Conservation (phyloP, 2,329 filamentous ascomycete genomes). For the Apiospora hydei region DNA sequence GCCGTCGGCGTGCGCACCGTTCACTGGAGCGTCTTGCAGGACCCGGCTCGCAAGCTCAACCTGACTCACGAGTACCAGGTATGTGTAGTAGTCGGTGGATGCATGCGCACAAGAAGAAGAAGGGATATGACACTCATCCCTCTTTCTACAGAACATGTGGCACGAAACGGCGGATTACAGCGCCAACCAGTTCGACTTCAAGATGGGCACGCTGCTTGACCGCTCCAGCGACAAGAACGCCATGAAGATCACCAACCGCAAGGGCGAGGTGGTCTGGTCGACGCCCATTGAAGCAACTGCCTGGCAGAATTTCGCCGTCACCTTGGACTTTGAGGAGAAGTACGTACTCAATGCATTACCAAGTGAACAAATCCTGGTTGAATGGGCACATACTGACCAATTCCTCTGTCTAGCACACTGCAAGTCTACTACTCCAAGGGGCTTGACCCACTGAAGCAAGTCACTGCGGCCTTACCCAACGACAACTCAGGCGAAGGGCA, state of each 20-base stretch:
- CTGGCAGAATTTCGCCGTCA: slow-evolving; percentile 69
- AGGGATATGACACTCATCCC: slow-evolving; percentile 8
- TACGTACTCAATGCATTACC: slow-evolving; percentile 39
- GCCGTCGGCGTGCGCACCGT: slow-evolving; percentile 40
- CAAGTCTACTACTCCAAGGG: slow-evolving; percentile 63
- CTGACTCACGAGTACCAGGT: slow-evolving; percentile 44
- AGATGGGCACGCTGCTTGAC: slow-evolving; percentile 44
- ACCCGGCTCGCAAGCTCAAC: slow-evolving; percentile 38
- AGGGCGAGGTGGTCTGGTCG: slow-evolving; percentile 49
- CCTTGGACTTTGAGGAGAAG: slow-evolving; percentile 62
- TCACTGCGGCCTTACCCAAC: slow-evolving; percentile 54
- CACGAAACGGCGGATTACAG: slow-evolving; percentile 40
- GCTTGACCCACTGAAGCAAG: slow-evolving; percentile 52
- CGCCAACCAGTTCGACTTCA: slow-evolving; percentile 46
- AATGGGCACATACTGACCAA: background rate
- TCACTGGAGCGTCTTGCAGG: slow-evolving; percentile 43
- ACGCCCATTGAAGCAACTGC: slow-evolving; percentile 50
- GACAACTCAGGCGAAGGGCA: slow-evolving; percentile 61
- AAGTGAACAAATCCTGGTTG: background rate
- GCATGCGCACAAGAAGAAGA: slow-evolving; percentile 32
- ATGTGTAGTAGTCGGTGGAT: slow-evolving; percentile 24
- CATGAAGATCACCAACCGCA: slow-evolving; percentile 51
- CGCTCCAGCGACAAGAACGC: slow-evolving; percentile 45
- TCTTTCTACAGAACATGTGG: slow-evolving; percentile 42
- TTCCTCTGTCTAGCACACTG: slow-evolving; percentile 51